Evolutionary conservation across 306 rosid species (phyloP), one percentile per base, ranked within the genome.

Genomic region (Cercis canadensis): DNA sequence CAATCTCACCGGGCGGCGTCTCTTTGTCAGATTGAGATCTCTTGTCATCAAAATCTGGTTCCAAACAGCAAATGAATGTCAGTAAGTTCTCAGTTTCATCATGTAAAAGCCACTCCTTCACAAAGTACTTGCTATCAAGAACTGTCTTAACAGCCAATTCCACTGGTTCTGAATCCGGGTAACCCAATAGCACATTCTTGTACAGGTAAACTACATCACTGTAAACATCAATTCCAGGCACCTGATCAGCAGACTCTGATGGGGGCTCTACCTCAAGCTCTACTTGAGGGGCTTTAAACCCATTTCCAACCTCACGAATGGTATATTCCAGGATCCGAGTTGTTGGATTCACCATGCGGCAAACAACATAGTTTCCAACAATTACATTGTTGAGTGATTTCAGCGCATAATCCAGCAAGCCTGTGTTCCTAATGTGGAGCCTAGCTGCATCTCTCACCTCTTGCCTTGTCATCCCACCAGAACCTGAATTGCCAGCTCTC

Each of bases 391-490:
- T 87, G 19, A 93, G 61, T 49, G 98, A 93, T 77, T 93, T 93
- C 56, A 93, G 81, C 40, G 88, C 97, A 69, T 86, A 88, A 61
- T 93, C 98, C 29, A 93, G 91, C 69, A 93, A 75, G 21, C 97
- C 98, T 0, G 97, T 90, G 68, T 93, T 96, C 34, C 96, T 97
- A 43, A 93, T 90, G 65, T 87, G 96, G 11, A 90, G 85, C 67
- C 97, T 62, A 71, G 97, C 96, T 11, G 96, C 89, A 69, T 88
- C 97, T 53, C 97, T 74, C 18, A 93, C 88, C 41, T 93, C 93
- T 78, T 93, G 96, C 74, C 97, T 69, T 4, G 92, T 84, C 97
- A 92, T 92, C 52, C 96, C 93, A 47, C 87, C 73, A 69, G 85
- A 86, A 40, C 84, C 85, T 4, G 61, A 49, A 21, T 66, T 70